Base-by-base conservation (phyloP, 129 eudicot species). In the Pseudognaphalium luteoalbum region DNA sequence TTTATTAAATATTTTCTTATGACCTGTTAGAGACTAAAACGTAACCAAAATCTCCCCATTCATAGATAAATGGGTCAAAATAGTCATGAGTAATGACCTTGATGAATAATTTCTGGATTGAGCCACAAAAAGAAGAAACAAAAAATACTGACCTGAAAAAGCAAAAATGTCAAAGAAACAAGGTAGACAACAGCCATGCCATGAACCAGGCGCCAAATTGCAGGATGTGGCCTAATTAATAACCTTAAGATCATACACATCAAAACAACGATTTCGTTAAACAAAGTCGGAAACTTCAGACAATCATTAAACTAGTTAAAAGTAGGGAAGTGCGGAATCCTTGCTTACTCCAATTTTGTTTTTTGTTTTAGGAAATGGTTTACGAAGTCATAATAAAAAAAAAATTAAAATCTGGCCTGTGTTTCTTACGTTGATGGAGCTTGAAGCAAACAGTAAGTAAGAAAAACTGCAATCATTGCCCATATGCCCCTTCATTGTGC, bases 161-260 rank as follows among this genome's bases (percentile, higher is more conserved):
- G 97, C 76, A 95, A 80, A 86, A 95, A 95, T 56, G 99, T 95
- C 67, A 95, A 79, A 39, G 92, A 84, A 67, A 91, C 95, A 62
- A 91, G 99, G 78, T 95, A 95, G 66, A 89, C 82, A 69, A 91
- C 90, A 22, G 97, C 96, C 88, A 89, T 91, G 60, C 99, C 99
- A 78, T 95, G 99, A 86, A 95, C 96, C 7, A 95, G 78, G 22
- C 99, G 97, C 99, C 99, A 95, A 73, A 95, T 81, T 71, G 97
- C 99, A 77, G 99, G 97, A 83, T 95, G 99, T 37, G 99, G 99
- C 79, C 99, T 82, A 68, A 89, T 89, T 37, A 95, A 88, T 66
- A 95, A 85, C 86, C 99, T 93, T 62, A 81, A 67, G 22, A 82
- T 68, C 73, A 52, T 66, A 42, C 78, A 64, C 71, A 77, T 30